Conservation (phyloP, 306 rosid genomes). For the Pachyrhizus erosus region DNA sequence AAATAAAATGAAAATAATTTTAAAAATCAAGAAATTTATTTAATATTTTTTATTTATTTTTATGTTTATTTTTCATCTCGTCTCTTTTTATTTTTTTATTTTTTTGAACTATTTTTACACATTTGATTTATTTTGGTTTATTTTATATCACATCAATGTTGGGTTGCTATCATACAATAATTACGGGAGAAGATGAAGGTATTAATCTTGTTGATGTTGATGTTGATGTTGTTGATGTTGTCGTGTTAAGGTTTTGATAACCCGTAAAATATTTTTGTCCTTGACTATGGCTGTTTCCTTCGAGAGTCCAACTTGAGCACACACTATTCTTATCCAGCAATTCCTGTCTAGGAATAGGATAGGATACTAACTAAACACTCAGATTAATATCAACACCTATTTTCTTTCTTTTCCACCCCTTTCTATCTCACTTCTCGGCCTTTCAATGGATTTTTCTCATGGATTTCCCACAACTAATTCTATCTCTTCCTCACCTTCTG, state of each 20-base stretch:
- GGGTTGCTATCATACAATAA: too few relatives aligned
- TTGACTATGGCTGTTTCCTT: neutral
- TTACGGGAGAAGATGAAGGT: too few relatives aligned
- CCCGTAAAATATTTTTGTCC: neutral
- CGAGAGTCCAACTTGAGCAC: neutral
- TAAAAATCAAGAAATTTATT: too few relatives aligned
- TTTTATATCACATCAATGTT: too few relatives aligned
- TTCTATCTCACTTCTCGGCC: neutral
- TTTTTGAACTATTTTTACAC: too few relatives aligned
- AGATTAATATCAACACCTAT: neutral
- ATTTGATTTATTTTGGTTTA: too few relatives aligned
- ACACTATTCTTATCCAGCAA: too few relatives aligned
- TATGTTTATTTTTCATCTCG: too few relatives aligned
- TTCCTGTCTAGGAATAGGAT: neutral
- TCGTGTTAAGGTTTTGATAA: neutral
- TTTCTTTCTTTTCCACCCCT: neutral
- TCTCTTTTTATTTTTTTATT: too few relatives aligned
- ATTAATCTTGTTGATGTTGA: too few relatives aligned
- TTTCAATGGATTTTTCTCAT: conserved; percentile 20
- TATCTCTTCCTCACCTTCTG: neutral
- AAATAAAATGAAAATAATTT: too few relatives aligned
- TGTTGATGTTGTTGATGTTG: neutral
- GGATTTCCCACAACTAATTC: neutral
- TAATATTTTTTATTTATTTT: too few relatives aligned
- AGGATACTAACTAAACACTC: neutral